Evolutionary conservation across 2,329 filamentous ascomycete species (phyloP), one percentile per base, ranked within the genome.

Genomic region (Curvularia sp.): DNA sequence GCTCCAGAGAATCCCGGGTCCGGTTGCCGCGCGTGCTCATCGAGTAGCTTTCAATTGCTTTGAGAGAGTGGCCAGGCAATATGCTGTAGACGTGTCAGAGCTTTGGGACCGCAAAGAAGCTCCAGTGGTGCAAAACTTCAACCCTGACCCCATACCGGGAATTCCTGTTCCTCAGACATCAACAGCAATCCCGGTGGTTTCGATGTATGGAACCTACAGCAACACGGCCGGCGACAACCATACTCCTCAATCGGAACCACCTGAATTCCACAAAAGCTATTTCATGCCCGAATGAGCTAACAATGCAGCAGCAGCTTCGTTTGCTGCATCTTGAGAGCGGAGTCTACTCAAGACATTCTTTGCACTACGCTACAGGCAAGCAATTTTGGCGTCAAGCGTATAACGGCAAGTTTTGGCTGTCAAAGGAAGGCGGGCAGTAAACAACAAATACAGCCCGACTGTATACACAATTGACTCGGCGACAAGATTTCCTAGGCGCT

Each of bases 1-100:
- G 75, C 58, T 80, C 23, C 63, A 69, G 10, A 60, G 47, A 18
- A 74, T 79, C 70, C 69, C 73, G 3, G 67, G 71, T 49, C 61
- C 70, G 1, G 53, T 70, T 10, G 69, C 71, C n/a, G 59, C 59
- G 32, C 65, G 67, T 30, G 73, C 71, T 1, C 69, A 65, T 42
- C 53, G 53, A 9, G 55, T 73, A 6, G 66, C 67, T 27, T 48
- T 69, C 8, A 55, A 49, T 1, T 65, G 60, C 18, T 65, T 72
- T 32, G 55, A 68, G 28, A 43, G 55, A 8, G 63, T 71, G 2
- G 68, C 64, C 2, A 61, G 59, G n/a, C 64, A 63, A 28, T 60
- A 67, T 10, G 58, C 51, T 0, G 32, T 71, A 19, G 66, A 66
- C 19, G 38, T 67, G 28, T 50, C 55, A 6, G 51, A 55, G 25